Base-by-base conservation (phyloP, 1,139 yeast species). In the Kodamaea anthophila region DNA sequence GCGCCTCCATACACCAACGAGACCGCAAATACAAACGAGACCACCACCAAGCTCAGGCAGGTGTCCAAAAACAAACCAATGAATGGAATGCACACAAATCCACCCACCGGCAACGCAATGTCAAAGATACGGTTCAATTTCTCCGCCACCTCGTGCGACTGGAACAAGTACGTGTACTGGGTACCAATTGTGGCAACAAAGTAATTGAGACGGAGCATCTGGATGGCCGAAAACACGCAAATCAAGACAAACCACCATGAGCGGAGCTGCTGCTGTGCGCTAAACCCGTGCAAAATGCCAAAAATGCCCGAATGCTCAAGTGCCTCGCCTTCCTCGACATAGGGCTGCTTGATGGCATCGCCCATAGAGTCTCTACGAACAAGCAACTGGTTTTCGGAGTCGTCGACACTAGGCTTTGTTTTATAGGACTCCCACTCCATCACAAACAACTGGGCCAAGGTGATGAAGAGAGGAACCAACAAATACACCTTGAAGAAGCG, bases 21-120 rank as follows among this genome's bases (percentile, higher is more conserved):
- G 8, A 63, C 43, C 0, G 30, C 44, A 21, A 63, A 44, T 23
- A 65, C 53, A 0, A 46, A 47, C 10, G 40, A 30, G 31, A 65
- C 50, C 1, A 64, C 66, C 4, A 45, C 37, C 5, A 61, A 54
- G 0, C 66, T 60, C 6, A 69, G 53, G 35, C 47, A 57, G 36
- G 50, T 43, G 41, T 65, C 72, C 37, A 65, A 55, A 32, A 64
- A 53, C 19, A 53, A 28, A 0, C 72, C 72, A 18, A 65, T 59
- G 29, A 65, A 59, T 9, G 72, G 72, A 23, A 65, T 50, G 3
- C 69, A 54, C 18, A 65, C 33, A 13, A 65, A 49, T 1, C 72
- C 72, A 6, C 70, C 71, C 31, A 65, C 48, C 12, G 72, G 72
- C 40, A 65, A 60, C 1, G 68, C 69, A n/a, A 63, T 35, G 40